Evolutionary conservation across 768 basidiomycete species (phyloP).

Genomic region (Suillus tomentosus): DNA sequence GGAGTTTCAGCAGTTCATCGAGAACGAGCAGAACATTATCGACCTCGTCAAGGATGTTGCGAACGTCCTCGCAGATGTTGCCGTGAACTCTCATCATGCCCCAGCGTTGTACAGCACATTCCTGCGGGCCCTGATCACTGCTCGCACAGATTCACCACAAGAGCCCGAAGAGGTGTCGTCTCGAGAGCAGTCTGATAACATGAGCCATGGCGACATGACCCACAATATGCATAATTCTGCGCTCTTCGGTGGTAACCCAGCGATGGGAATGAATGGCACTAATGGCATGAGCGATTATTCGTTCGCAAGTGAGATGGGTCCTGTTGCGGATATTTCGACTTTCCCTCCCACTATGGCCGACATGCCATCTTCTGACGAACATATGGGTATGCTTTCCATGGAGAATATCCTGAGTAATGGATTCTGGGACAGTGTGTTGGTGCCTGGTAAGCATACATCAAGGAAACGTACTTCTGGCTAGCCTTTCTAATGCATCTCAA

Average conservation of each 20-base stretch:
- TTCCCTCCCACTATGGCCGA: constrained; percentile 89
- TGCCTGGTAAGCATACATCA: constrained; percentile 63
- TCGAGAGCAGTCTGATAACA: neutral
- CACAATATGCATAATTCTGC: constrained; percentile 21
- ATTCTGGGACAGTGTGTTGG: constrained; percentile 88
- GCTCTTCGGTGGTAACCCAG: constrained; percentile 22
- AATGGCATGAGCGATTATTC: constrained; percentile 56
- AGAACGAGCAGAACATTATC: constrained; percentile 72
- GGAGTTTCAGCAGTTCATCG: constrained; percentile 76
- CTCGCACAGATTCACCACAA: constrained; percentile 38
- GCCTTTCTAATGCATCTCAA: constrained; percentile 8
- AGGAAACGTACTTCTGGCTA: constrained; percentile 10
- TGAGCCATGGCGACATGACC: constrained; percentile 30
- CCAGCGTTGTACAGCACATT: constrained; percentile 88
- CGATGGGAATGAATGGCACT: constrained; percentile 22
- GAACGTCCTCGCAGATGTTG: constrained; percentile 72
- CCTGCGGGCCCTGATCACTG: constrained; percentile 73
- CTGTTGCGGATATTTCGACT: constrained; percentile 76
- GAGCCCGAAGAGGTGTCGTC: constrained; percentile 35
- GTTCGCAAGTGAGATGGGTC: constrained; percentile 83
- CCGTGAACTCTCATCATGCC: constrained; percentile 81
- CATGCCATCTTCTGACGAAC: constrained; percentile 41
- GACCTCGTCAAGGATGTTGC: constrained; percentile 79
- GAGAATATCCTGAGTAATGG: constrained; percentile 76
- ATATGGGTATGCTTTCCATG: constrained; percentile 65